Percentiles rank a stretch among this genome's conserved stretches.
phyloP scores from a whole-genome alignment of 768 basidiomycete species.

The Kwoniella europaea region DNA sequence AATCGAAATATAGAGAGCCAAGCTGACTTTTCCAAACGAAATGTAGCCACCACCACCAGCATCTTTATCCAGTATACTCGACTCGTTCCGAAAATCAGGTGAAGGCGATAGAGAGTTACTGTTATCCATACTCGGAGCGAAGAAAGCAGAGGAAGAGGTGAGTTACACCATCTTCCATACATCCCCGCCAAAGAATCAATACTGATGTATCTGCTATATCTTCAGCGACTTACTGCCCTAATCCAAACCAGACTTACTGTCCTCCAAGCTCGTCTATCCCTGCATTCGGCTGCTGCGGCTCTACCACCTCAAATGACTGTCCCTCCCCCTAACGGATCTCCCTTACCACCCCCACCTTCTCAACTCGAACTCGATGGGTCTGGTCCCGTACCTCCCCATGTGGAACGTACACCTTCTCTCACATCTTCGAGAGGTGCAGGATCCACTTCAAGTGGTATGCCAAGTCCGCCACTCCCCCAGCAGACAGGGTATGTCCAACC shows the following conservation, averaged over 20 bases:
- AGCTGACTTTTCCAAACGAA: conserved; percentile 4
- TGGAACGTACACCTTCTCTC: conserved; percentile 21
- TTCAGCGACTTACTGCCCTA: conserved; percentile 49
- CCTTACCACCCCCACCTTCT: not conserved
- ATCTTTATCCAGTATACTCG: conserved; percentile 79
- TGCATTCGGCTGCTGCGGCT: conserved; percentile 47
- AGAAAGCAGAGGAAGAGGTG: conserved; percentile 91
- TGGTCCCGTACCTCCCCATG: not conserved
- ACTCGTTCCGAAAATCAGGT: conserved; percentile 80
- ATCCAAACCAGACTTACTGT: conserved; percentile 55
- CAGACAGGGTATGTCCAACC: conserved; percentile 12
- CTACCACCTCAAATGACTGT: conserved; percentile 5
- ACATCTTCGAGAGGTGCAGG: conserved; percentile 25
- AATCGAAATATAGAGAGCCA: not conserved
- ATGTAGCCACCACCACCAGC: conserved; percentile 69
- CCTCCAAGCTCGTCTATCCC: conserved; percentile 52
- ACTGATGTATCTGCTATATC: too few species aligned
- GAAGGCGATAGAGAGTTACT: conserved; percentile 92
- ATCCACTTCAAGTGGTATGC: conserved; percentile 18
- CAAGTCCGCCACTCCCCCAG: conserved; percentile 13
- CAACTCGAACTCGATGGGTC: not conserved
- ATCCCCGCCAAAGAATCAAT: too few species aligned
- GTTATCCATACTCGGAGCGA: conserved; percentile 86
- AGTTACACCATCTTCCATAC: conserved; percentile 32
- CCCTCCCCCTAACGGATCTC: not conserved